A percentile compares a stretch with the other conserved stretches of the same genome.
Conservation (phyloP, 176 grass and related monocot species). For the Lolium rigidum region DNA sequence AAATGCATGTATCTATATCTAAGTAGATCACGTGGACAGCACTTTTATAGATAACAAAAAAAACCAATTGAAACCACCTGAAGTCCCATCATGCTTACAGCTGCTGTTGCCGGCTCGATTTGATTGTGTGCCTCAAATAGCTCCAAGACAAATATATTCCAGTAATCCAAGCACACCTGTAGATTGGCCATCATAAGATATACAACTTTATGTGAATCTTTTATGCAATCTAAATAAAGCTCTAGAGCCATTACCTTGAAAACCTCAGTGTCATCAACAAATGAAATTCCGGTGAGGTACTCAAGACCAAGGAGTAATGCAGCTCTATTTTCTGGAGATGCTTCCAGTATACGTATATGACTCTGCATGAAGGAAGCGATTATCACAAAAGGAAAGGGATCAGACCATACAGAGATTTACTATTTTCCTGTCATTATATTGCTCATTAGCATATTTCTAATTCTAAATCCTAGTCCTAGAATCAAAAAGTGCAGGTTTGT, state of each 20-base stretch:
- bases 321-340: conserved; percentile 78
- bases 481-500: neutral
- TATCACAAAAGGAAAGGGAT: neutral
- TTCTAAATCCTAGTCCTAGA: neutral
- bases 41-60: conserved; percentile 18
- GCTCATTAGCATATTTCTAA: conserved; percentile 13
- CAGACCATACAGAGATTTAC: conserved; percentile 18
- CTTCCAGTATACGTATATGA: conserved; percentile 87
- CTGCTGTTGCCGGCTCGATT: conserved; percentile 79
- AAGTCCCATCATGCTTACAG: conserved; percentile 92
- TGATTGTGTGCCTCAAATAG: conserved; percentile 96
- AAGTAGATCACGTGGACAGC: neutral
- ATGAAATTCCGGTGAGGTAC: conserved; percentile 96
- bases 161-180: conserved; percentile 99
- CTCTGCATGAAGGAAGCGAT: conserved; percentile 46
- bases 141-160: conserved; percentile 94
- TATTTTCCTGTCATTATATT: conserved; percentile 3
- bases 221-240: conserved; percentile 30
- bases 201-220: neutral
- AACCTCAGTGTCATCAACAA: conserved; percentile 99
- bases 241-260: conserved; percentile 76
- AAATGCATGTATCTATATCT: conserved; percentile 12
- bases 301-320: conserved; percentile 87
- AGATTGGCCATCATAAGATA: conserved; percentile 25
- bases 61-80: conserved; percentile 59